Percentiles rank a stretch among this genome's conserved stretches.
phyloP scores from a whole-genome alignment of 106 monocot genomes.

The Dioscorea dumetorum region DNA sequence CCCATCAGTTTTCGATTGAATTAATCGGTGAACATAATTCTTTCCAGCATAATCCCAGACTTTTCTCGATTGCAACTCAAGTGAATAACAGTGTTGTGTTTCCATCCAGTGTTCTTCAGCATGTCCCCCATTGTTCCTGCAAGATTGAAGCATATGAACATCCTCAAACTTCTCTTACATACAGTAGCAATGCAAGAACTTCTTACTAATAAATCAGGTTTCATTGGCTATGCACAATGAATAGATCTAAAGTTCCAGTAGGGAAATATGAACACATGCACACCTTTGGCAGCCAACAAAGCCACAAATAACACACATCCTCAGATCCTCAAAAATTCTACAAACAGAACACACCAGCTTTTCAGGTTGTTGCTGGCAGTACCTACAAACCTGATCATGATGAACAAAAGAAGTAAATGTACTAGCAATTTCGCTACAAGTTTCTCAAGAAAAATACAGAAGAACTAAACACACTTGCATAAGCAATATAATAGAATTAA shows the following conservation, averaged over 20 bases:
- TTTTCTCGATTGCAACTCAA: conserved; percentile 77
- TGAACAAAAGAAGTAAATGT: too few species aligned
- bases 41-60: conserved; percentile 98
- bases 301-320: conserved; percentile 87
- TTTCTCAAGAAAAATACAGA: too few species aligned
- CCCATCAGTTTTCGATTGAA: conserved; percentile 96
- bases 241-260: too few species aligned
- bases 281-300: conserved; percentile 88
- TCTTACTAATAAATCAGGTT: background rate
- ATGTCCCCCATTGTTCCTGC: conserved; percentile 84
- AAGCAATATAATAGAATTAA: too few species aligned
- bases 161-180: too few species aligned
- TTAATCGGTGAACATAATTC: conserved; percentile 93
- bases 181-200: background rate
- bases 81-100: conserved; percentile 93
- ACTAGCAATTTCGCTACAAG: too few species aligned
- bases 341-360: conserved; percentile 77
- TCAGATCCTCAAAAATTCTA: conserved; percentile 63
- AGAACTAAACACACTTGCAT: too few species aligned
- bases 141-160: background rate
- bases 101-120: conserved; percentile 92
- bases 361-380: conserved; percentile 84
- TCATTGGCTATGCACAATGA: too few species aligned
- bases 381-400: conserved; percentile 72
- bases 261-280: background rate